Evolutionary conservation across 2,329 filamentous ascomycete species (phyloP).

Genomic region (Blastomyces gilchristii): DNA sequence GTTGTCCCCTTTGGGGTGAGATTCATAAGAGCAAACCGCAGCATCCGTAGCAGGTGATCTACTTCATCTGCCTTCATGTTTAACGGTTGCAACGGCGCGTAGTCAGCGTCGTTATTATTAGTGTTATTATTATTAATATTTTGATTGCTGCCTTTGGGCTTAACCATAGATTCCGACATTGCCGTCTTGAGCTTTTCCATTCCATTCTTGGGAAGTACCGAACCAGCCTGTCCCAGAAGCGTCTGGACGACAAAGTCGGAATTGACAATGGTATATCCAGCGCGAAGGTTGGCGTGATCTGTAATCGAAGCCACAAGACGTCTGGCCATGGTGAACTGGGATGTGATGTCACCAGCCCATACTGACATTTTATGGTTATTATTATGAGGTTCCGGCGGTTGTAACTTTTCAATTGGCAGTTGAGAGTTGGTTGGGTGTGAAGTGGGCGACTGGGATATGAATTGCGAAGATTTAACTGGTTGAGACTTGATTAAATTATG

Average conservation of each 20-base stretch:
- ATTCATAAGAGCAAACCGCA: slow-evolving; percentile 35
- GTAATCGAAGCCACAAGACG: slow-evolving; percentile 35
- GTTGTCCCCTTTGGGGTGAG: slow-evolving; percentile 30
- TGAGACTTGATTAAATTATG: slow-evolving; percentile 1
- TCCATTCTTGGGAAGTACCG: slow-evolving; percentile 31
- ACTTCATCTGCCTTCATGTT: slow-evolving; percentile 38
- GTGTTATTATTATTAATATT: background rate
- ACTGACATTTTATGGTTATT: slow-evolving; percentile 7
- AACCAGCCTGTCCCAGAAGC: slow-evolving; percentile 33
- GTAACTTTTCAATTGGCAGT: slow-evolving; percentile 2
- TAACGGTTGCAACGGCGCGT: slow-evolving; percentile 29
- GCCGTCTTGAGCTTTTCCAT: slow-evolving; percentile 36
- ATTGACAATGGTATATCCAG: slow-evolving; percentile 35
- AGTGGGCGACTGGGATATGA: slow-evolving; percentile 14
- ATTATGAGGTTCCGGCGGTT: slow-evolving; percentile 1
- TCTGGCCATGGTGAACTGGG: slow-evolving; percentile 22
- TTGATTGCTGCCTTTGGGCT: slow-evolving; percentile 30
- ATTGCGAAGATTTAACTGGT: slow-evolving; percentile 3
- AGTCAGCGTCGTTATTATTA: slow-evolving; percentile 14
- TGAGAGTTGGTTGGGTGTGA: slow-evolving; percentile 19
- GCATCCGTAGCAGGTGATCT: slow-evolving; percentile 34
- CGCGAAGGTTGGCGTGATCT: slow-evolving; percentile 37
- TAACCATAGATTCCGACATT: slow-evolving; percentile 36
- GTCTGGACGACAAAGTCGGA: slow-evolving; percentile 36
- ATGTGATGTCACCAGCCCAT: slow-evolving; percentile 9